These are phyloP conservation scores for Sequoiadendron giganteum DNA, from an alignment of 75 land plant species.

Conservation along the genomic window DNA sequence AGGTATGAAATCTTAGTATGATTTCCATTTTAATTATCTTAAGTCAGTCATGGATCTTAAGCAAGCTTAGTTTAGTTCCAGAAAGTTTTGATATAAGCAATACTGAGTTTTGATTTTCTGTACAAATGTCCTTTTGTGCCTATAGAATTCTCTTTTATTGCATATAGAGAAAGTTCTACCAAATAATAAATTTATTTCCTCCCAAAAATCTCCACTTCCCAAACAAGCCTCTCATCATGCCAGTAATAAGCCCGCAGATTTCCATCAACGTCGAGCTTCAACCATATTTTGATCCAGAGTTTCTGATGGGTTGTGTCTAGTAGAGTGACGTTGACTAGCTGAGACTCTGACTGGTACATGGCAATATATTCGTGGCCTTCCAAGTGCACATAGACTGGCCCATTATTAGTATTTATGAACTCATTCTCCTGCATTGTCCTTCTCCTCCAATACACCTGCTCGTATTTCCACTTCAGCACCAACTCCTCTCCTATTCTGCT, in stretches of 20 bases:
- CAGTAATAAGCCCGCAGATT: slow-evolving; percentile 56
- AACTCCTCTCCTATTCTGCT: too few species aligned
- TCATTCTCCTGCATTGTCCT: slow-evolving; percentile 54
- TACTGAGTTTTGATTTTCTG: too few species aligned
- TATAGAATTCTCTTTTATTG: too few species aligned
- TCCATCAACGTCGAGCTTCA: slow-evolving; percentile 61
- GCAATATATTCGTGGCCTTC: slow-evolving; percentile 51
- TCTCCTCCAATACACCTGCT: slow-evolving; percentile 43
- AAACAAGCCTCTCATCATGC: slow-evolving; percentile 21
- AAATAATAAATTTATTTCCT: too few species aligned
- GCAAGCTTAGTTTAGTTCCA: too few species aligned
- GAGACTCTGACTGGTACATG: slow-evolving; percentile 43
- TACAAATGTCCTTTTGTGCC: too few species aligned
- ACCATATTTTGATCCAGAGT: slow-evolving; percentile 17
- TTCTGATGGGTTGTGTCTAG: slow-evolving; percentile 40
- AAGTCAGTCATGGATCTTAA: too few species aligned
- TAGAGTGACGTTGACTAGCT: slow-evolving; percentile 38
- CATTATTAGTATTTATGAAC: slow-evolving; percentile 19
- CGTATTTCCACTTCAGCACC: not conserved
- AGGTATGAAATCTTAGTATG: too few species aligned
- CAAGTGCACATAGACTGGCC: slow-evolving; percentile 39
- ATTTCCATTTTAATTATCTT: too few species aligned
- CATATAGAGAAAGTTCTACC: too few species aligned
- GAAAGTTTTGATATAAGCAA: too few species aligned
- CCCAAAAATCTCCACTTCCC: slow-evolving; percentile 61